Evolutionary conservation across 495 filamentous ascomycete species (phyloP).

Genomic region (Hypoxylon crocopeplum): DNA sequence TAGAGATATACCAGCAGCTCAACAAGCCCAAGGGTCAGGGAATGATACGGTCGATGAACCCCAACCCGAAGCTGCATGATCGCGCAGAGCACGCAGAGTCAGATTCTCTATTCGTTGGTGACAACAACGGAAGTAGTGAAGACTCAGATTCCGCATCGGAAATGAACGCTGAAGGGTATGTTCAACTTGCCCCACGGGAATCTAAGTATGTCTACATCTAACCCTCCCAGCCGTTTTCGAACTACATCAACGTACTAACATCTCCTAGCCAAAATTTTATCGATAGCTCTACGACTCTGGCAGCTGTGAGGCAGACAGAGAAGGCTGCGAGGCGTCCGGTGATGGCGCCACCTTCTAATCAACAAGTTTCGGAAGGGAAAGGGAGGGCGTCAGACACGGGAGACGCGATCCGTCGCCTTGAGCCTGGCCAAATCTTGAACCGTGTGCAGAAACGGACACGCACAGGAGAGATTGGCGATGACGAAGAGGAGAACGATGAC

Average conservation of each 20-base stretch:
- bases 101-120: constrained; percentile 17
- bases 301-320: constrained; percentile 37
- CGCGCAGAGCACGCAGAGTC: neutral
- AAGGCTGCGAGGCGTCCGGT: neutral
- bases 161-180: constrained; percentile 9
- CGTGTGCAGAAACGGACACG: constrained; percentile 14
- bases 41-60: neutral
- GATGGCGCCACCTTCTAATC: constrained; percentile 1
- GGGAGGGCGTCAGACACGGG: constrained; percentile 4
- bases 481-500: constrained; percentile 20
- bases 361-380: constrained; percentile 10
- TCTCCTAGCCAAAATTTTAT: constrained; percentile 35
- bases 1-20: constrained; percentile 18
- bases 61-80: neutral
- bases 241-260: constrained; percentile 18
- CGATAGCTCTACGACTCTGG: constrained; percentile 17
- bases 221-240: neutral
- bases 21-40: neutral
- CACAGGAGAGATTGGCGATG: neutral
- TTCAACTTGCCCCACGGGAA: constrained; percentile 17
- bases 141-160: constrained; percentile 26
- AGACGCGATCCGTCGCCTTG: constrained; percentile 34
- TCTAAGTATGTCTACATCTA: constrained; percentile 18
- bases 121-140: constrained; percentile 7
- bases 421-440: constrained; percentile 21